phyloP scores from a whole-genome alignment of 129 eudicot species.

The Calendula officinalis region DNA sequence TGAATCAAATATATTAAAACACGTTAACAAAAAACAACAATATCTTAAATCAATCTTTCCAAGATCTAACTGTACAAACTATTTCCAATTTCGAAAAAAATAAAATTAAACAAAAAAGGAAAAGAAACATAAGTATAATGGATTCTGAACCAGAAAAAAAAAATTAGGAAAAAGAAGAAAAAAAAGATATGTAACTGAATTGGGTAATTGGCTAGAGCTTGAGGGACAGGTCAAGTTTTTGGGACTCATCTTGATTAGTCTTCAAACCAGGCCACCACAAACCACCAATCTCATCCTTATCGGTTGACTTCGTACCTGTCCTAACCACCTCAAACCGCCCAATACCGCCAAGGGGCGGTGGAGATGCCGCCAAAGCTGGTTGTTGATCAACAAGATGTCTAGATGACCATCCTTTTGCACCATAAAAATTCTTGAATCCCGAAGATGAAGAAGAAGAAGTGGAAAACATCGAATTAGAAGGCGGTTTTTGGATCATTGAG shows the following conservation, averaged over 20 bases:
- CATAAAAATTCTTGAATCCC: conserved; percentile 35
- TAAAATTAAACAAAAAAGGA: not conserved
- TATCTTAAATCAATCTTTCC: conserved; percentile 30
- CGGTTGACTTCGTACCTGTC: conserved; percentile 22
- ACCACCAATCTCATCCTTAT: conserved; percentile 33
- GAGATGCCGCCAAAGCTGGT: conserved; percentile 34
- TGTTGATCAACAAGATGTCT: conserved; percentile 49
- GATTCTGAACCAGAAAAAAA: conserved; percentile 24
- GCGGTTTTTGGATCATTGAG: conserved; percentile 57
- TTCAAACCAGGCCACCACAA: conserved; percentile 37
- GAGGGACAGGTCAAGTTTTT: conserved; percentile 56
- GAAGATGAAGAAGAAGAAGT: conserved; percentile 27
- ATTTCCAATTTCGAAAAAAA: conserved; percentile 19
- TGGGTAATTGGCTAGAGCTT: conserved; percentile 39
- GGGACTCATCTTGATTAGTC: conserved; percentile 40
- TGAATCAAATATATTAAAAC: conserved; percentile 14
- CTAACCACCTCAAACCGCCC: conserved; percentile 41
- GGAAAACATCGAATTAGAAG: conserved; percentile 26
- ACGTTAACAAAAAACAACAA: conserved; percentile 10
- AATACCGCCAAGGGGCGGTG: conserved; percentile 23
- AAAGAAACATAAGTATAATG: conserved; percentile 20
- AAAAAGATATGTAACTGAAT: conserved; percentile 19
- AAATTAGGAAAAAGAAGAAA: conserved; percentile 9
- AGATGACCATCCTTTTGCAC: conserved; percentile 42
- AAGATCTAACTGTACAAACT: conserved; percentile 27